phyloP scores from a whole-genome alignment of 1,139 yeast genomes.

The Hansenula sp. region DNA sequence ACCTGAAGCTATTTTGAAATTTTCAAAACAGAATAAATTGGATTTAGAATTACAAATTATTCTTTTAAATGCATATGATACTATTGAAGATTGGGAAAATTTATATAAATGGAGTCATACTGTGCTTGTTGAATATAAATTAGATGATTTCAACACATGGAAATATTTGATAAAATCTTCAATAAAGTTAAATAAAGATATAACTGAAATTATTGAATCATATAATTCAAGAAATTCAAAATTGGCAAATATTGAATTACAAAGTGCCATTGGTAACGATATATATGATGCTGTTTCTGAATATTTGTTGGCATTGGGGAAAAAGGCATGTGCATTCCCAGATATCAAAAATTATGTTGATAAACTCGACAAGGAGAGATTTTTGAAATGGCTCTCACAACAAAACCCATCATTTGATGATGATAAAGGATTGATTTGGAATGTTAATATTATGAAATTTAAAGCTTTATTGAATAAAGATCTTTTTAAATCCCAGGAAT shows the following conservation, averaged over 20 bases:
- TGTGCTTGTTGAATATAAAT: conserved; percentile 37
- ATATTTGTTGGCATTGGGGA: conserved; percentile 41
- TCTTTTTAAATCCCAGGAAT: conserved; percentile 16
- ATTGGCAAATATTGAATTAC: conserved; percentile 50
- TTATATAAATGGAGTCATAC: conserved; percentile 32
- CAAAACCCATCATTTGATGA: conserved; percentile 12
- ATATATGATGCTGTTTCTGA: conserved; percentile 27
- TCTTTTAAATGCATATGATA: conserved; percentile 41
- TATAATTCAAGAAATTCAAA: conserved; percentile 47
- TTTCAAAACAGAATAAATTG: conserved; percentile 30
- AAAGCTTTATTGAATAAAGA: conserved; percentile 22
- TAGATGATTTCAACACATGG: conserved; percentile 65
- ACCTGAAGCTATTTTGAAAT: conserved; percentile 26
- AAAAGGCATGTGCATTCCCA: conserved; percentile 56
- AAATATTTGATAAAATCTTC: conserved; percentile 44
- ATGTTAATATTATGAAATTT: conserved; percentile 51
- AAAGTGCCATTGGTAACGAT: conserved; percentile 21
- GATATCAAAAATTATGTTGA: conserved; percentile 44
- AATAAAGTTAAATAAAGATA: conserved; percentile 25
- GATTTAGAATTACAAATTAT: conserved; percentile 55
- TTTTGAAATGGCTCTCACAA: conserved; percentile 15
- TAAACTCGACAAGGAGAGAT: conserved; percentile 7
- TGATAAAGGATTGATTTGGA: conserved; percentile 31
- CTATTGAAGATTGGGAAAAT: conserved; percentile 35
- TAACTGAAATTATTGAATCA: conserved; percentile 24